These are phyloP conservation scores for Tulasnella sp. DNA, from an alignment of 768 basidiomycete genomes.

Conservation along the genomic window DNA sequence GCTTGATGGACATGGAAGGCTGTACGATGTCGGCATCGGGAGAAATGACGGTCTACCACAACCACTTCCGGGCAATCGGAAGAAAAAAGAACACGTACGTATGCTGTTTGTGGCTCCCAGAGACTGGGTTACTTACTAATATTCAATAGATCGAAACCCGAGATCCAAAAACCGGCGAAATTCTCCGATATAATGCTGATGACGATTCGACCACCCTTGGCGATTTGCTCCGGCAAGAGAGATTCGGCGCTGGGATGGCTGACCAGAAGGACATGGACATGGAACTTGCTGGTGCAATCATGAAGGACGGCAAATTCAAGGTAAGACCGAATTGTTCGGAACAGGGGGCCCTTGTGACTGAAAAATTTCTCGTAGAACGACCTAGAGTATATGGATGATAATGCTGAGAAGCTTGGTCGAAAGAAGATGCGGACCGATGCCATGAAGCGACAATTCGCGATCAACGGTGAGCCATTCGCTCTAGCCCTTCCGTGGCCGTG, in stretches of 20 bases:
- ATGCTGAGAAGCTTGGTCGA: conserved; percentile 82
- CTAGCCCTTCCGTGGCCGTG: not conserved
- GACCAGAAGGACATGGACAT: conserved; percentile 90
- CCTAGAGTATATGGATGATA: conserved; percentile 93
- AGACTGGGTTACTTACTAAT: not conserved
- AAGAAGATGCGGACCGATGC: conserved; percentile 95
- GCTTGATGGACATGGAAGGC: conserved; percentile 65
- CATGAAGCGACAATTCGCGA: conserved; percentile 94
- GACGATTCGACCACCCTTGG: conserved; percentile 79
- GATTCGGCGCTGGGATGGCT: conserved; percentile 74
- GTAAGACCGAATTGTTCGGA: conserved; percentile 32
- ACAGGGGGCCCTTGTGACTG: not conserved
- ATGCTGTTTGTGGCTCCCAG: not conserved
- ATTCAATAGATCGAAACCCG: conserved; percentile 65
- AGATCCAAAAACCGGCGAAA: conserved; percentile 81
- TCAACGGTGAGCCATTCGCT: conserved; percentile 53
- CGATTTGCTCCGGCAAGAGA: conserved; percentile 84
- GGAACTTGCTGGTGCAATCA: conserved; percentile 79
- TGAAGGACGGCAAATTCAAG: conserved; percentile 80
- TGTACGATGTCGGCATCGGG: conserved; percentile 80
- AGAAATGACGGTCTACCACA: too few species aligned
- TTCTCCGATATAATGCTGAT: conserved; percentile 81
- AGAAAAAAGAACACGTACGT: conserved; percentile 61
- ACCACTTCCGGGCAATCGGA: conserved; percentile 52
- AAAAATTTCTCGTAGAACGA: conserved; percentile 47